These are phyloP conservation scores for Rhodotorula sp. DNA, from an alignment of 1,284 basidiomycete species.

Conservation along the genomic window DNA sequence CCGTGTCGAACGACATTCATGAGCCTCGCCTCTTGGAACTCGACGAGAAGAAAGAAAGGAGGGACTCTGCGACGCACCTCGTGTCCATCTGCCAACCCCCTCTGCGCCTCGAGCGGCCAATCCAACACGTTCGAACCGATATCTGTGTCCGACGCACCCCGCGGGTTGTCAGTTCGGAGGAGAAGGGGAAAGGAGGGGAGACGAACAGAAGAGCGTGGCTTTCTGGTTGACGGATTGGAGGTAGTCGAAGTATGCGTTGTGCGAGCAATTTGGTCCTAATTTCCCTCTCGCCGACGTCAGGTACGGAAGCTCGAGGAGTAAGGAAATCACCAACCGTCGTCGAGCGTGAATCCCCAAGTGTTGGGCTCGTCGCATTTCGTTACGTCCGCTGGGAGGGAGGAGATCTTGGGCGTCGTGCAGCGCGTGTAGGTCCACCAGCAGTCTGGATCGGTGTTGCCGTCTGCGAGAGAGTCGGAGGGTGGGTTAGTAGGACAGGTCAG, in stretches of 20 bases:
- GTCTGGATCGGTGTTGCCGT: slow-evolving; percentile 12
- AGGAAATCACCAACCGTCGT: slow-evolving; percentile 50
- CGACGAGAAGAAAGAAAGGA: too few species aligned
- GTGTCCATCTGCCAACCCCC: slow-evolving; percentile 53
- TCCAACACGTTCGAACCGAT: slow-evolving; percentile 46
- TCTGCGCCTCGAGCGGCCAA: slow-evolving; percentile 57
- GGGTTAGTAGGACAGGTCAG: too few species aligned
- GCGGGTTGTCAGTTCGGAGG: neutral
- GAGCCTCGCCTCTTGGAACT: too few species aligned
- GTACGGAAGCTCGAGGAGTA: too few species aligned
- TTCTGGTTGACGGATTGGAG: slow-evolving; percentile 53
- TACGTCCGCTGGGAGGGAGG: slow-evolving; percentile 49
- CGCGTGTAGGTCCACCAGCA: slow-evolving; percentile 49
- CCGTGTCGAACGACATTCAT: too few species aligned
- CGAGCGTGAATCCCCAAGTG: slow-evolving; percentile 57
- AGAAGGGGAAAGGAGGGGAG: neutral
- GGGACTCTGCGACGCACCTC: slow-evolving; percentile 31
- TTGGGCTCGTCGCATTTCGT: slow-evolving; percentile 53
- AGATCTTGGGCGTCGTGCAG: slow-evolving; percentile 43
- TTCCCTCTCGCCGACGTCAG: too few species aligned
- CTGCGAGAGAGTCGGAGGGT: neutral
- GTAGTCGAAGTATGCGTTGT: slow-evolving; percentile 55
- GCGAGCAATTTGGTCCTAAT: slow-evolving; percentile 39
- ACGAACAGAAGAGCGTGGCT: slow-evolving; percentile 51
- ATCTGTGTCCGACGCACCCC: neutral